These are phyloP conservation scores for Daldinia vernicosa DNA, from an alignment of 495 filamentous ascomycete genomes.

Conservation along the genomic window DNA sequence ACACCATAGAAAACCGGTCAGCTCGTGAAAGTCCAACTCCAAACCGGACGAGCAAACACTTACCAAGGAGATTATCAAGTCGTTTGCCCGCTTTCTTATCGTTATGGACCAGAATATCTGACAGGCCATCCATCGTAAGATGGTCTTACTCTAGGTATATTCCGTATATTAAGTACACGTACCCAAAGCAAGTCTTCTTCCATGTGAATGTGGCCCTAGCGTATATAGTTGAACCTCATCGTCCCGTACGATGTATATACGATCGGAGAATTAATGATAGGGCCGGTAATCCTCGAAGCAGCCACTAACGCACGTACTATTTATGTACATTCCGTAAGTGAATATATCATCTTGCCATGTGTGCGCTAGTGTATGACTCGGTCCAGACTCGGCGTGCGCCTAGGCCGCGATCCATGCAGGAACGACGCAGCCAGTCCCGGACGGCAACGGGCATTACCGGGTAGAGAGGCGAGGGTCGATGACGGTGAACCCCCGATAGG, in stretches of 20 bases:
- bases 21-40: background rate
- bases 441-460: constrained; percentile 29
- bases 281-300: background rate
- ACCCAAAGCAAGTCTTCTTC: background rate
- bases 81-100: background rate
- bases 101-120: background rate
- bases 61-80: background rate
- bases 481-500: constrained; percentile 32
- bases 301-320: background rate
- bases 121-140: constrained; percentile 1
- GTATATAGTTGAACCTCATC: background rate
- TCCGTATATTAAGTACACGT: background rate
- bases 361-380: background rate
- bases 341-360: background rate
- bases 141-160: background rate
- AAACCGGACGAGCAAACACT: background rate
- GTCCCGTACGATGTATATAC: no score
- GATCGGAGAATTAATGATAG: constrained; percentile 26
- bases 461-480: constrained; percentile 5
- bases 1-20: background rate
- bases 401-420: constrained; percentile 28
- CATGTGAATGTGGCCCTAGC: background rate
- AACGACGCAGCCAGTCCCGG: constrained; percentile 33
- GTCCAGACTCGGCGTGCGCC: constrained; percentile 10
- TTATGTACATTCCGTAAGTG: background rate